Base-by-base conservation (phyloP, 129 eudicot species). In the Centaurea solstitialis region DNA sequence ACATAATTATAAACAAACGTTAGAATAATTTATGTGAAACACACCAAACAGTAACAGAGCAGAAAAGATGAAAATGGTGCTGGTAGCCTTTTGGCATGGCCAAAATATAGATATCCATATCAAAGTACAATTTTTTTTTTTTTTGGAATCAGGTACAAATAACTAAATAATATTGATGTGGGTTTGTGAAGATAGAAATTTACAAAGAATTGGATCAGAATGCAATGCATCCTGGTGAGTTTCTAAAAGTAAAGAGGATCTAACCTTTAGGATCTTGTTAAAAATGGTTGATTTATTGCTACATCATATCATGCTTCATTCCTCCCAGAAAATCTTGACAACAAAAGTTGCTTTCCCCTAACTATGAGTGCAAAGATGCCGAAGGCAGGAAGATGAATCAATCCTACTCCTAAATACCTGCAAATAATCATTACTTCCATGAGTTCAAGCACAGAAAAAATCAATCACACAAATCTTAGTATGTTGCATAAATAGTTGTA, bases 381-480 rank as follows among this genome's bases (percentile, higher is more conserved):
- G 47, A 73, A 95, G 59, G 97, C 92, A n/a, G 97, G 99, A 59
- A 95, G 76, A 76, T 76, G 88, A 78, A 92, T 76, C 76, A 89
- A 66, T 11, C 97, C 97, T 50, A 95, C 90, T 40, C 75, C 97
- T 57, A 91, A 82, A 84, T 95, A 95, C 99, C 99, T 95, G 97
- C 82, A 80, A 75, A 40, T 9, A 39, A 45, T 67, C 70, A 74
- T 37, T 38, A 61, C 38, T 61, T 37, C 35, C 78, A 72, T 72
- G 17, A 80, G 33, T 59, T 80, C 15, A 40, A 39, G 35, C 45
- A 33, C 30, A 26, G 30, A 26, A 26, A 0, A 26, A 26, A 26
- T 0, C 30, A 26, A 26, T 26, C 30, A 26, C 64, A 53, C 21
- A 50, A 12, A 53, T 53, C 64, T 53, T 53, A 53, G 30, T 26